phyloP scores from a whole-genome alignment of 768 basidiomycete species.

The Psilocybe azurescens region DNA sequence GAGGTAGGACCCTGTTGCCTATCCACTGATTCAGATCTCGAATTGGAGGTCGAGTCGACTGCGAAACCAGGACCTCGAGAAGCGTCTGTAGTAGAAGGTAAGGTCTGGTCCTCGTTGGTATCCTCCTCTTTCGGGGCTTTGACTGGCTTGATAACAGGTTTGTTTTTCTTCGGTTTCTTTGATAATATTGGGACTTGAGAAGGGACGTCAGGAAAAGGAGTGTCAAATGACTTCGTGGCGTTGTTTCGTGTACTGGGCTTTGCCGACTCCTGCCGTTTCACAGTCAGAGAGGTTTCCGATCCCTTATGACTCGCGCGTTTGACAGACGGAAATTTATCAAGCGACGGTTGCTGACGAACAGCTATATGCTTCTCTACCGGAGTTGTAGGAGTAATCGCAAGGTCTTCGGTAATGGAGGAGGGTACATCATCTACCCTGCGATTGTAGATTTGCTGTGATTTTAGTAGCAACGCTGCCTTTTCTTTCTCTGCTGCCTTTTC shows the following conservation, averaged over 20 bases:
- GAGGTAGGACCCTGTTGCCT: slow-evolving; percentile 50
- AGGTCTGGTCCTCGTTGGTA: slow-evolving; percentile 49
- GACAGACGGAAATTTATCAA: slow-evolving; percentile 10
- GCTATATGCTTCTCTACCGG: slow-evolving; percentile 11
- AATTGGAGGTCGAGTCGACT: slow-evolving; percentile 56
- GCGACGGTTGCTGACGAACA: not conserved
- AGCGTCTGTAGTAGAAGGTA: slow-evolving; percentile 53
- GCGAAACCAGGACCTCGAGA: slow-evolving; percentile 38
- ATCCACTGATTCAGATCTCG: slow-evolving; percentile 68
- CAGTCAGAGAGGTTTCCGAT: not conserved
- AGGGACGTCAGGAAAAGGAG: slow-evolving; percentile 35
- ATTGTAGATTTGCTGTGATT: slow-evolving; percentile 9
- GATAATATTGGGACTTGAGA: slow-evolving; percentile 77
- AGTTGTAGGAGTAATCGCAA: not conserved
- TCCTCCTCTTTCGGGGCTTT: slow-evolving; percentile 65
- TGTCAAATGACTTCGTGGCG: slow-evolving; percentile 18
- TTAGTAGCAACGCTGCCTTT: slow-evolving; percentile 32
- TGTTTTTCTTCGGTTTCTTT: slow-evolving; percentile 85
- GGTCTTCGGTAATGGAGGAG: not conserved
- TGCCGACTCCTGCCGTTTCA: slow-evolving; percentile 19
- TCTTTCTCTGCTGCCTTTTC: slow-evolving; percentile 65
- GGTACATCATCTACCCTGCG: not conserved
- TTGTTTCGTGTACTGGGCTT: slow-evolving; percentile 14
- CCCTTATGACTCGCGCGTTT: slow-evolving; percentile 14
- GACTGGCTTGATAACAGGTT: slow-evolving; percentile 63